Evolutionary conservation across 768 basidiomycete genomes (phyloP).

Genomic region (Trametes cingulata): DNA sequence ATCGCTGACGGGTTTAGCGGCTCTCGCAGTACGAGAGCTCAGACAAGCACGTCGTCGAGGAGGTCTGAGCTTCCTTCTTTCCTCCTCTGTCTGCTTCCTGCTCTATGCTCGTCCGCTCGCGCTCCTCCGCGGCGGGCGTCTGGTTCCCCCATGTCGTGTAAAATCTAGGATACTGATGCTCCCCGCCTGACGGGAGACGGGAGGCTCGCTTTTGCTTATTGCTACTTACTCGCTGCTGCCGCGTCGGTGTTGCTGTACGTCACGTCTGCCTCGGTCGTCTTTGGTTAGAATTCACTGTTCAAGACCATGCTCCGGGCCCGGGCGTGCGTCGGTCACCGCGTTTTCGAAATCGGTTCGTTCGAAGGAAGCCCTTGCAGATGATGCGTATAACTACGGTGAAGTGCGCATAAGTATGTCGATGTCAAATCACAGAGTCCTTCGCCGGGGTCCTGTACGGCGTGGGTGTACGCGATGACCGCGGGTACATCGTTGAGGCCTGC

Average conservation of each 20-base stretch:
- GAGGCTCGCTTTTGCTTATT: background rate
- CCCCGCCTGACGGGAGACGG: background rate
- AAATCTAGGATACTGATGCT: constrained; percentile 8
- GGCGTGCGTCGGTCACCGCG: no score
- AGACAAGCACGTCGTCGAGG: constrained; percentile 15
- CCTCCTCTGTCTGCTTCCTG: background rate
- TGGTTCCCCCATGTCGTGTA: background rate
- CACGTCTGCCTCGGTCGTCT: background rate
- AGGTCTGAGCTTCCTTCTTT: background rate
- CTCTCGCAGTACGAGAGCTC: constrained; percentile 9
- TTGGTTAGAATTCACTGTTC: background rate
- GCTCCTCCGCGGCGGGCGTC: no score
- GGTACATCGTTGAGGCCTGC: no score
- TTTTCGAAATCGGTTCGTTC: no score
- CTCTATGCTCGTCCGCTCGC: background rate
- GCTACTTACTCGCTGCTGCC: background rate
- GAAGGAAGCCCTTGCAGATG: no score
- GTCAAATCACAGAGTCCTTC: no score
- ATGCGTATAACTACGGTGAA: no score
- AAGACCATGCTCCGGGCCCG: no score
- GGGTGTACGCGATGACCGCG: no score
- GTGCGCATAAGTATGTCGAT: no score
- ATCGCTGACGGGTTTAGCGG: background rate
- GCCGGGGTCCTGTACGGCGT: no score
- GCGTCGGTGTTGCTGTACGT: background rate